phyloP scores from a whole-genome alignment of 2,329 filamentous ascomycete species.

The Taxawa tesnikishii region DNA sequence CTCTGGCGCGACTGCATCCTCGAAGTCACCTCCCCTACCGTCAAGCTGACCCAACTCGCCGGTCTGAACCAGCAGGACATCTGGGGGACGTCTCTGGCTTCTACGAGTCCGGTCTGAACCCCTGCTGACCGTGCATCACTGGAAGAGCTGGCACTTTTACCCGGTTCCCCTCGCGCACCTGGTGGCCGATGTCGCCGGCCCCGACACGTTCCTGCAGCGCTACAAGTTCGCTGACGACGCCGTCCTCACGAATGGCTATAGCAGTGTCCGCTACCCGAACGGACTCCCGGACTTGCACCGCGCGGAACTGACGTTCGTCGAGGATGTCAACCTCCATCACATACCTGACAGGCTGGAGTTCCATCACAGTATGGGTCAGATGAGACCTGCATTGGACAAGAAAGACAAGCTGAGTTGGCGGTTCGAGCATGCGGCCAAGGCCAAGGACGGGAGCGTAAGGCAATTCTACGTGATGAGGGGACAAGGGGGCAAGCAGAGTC shows the following conservation, averaged over 20 bases:
- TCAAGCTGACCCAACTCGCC: constrained; percentile 13
- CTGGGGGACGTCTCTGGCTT: constrained; percentile 14
- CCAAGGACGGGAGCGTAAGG: constrained; percentile 11
- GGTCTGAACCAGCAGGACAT: constrained; percentile 17
- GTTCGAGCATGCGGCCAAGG: constrained; percentile 12
- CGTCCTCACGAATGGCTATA: constrained; percentile 16
- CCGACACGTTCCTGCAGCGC: constrained; percentile 15
- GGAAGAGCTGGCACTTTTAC: constrained; percentile 16
- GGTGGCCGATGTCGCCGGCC: constrained; percentile 14
- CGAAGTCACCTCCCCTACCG: constrained; percentile 14
- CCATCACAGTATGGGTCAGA: constrained; percentile 14
- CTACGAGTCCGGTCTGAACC: constrained; percentile 15
- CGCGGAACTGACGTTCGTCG: constrained; percentile 15
- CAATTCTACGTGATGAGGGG: constrained; percentile 15
- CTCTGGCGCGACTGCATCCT: constrained; percentile 16
- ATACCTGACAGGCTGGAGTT: constrained; percentile 12
- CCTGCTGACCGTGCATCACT: constrained; percentile 17
- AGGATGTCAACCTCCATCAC: background rate
- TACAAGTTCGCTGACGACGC: constrained; percentile 13
- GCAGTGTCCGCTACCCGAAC: constrained; percentile 13
- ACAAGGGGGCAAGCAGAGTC: constrained; percentile 3
- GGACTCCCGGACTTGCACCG: constrained; percentile 15
- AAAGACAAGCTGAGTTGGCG: constrained; percentile 15
- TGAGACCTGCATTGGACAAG: constrained; percentile 11
- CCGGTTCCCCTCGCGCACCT: constrained; percentile 8